A percentile compares a stretch with the other conserved stretches of the same genome.
These are phyloP conservation scores for Penicillium ochrochloron DNA, from an alignment of 495 filamentous ascomycete species.

Conservation along the genomic window DNA sequence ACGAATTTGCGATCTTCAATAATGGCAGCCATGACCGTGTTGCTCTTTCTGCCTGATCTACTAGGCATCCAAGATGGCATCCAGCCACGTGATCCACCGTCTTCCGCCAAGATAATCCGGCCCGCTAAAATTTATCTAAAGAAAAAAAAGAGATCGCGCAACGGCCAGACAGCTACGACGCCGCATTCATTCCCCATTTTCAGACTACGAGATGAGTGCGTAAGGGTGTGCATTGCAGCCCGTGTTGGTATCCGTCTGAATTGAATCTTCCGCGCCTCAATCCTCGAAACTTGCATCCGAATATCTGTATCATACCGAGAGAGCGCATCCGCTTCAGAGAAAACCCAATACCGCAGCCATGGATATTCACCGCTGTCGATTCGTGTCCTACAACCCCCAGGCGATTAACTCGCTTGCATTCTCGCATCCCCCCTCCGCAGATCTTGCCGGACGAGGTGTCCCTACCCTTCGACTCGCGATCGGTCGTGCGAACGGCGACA, in stretches of 20 bases:
- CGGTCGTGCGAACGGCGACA: constrained; percentile 91
- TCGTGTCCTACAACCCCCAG: constrained; percentile 91
- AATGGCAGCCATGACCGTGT: not conserved
- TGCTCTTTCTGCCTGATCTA: not conserved
- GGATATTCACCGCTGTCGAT: constrained; percentile 97
- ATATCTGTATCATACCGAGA: constrained; percentile 17
- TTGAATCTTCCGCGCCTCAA: constrained; percentile 22
- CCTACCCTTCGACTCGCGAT: constrained; percentile 77
- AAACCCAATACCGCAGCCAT: constrained; percentile 52
- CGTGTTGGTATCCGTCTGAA: constrained; percentile 32
- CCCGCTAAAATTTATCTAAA: constrained; percentile 43
- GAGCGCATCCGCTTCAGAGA: constrained; percentile 25
- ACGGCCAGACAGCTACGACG: constrained; percentile 30
- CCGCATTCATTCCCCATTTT: constrained; percentile 19
- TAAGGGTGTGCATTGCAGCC: constrained; percentile 38
- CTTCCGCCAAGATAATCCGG: constrained; percentile 35
- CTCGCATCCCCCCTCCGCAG: constrained; percentile 72
- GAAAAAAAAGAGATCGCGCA: constrained; percentile 36
- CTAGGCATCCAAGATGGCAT: not conserved
- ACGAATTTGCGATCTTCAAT: not conserved
- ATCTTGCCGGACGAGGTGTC: constrained; percentile 53
- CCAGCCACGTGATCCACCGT: constrained; percentile 26
- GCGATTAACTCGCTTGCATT: constrained; percentile 95
- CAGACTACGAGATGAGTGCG: constrained; percentile 39
- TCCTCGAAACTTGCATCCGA: constrained; percentile 16